Percentiles rank a stretch among this genome's conserved stretches.
Evolutionary conservation across 768 basidiomycete genomes (phyloP).

Genomic region (Russula lepida): DNA sequence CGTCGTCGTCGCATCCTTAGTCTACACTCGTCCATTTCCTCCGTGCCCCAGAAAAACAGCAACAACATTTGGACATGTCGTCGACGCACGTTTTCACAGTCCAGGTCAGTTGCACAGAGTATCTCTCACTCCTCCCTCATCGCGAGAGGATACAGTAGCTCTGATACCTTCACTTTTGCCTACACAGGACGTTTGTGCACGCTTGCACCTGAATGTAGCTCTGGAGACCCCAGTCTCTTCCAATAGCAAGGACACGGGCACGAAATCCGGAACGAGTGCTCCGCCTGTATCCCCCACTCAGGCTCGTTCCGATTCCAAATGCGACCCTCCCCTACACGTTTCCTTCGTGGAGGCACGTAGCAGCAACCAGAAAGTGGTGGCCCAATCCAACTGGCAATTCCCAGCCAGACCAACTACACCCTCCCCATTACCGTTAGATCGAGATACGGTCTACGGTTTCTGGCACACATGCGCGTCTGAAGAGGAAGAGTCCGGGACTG

Average conservation of each 20-base stretch:
- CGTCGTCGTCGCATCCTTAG: too few relatives aligned
- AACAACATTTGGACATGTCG: neutral
- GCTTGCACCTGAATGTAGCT: neutral
- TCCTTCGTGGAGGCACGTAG: neutral
- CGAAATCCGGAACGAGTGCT: neutral
- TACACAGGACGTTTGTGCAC: neutral
- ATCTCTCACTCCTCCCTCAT: too few relatives aligned
- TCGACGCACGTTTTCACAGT: neutral
- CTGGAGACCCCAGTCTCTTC: neutral
- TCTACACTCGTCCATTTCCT: neutral
- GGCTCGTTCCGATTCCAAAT: neutral
- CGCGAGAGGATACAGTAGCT: neutral
- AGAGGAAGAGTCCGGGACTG: neutral
- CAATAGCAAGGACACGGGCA: neutral
- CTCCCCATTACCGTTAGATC: neutral
- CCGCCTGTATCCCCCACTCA: slow-evolving; percentile 1
- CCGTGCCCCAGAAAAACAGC: too few relatives aligned
- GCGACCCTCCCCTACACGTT: neutral
- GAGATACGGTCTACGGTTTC: neutral
- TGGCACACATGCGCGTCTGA: neutral
- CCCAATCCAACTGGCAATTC: neutral
- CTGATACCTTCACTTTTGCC: neutral
- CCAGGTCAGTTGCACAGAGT: neutral
- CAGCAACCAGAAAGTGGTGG: neutral
- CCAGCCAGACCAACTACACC: neutral